Base-by-base conservation (phyloP, 106 monocot species). In the Xerophyta viscosa region DNA sequence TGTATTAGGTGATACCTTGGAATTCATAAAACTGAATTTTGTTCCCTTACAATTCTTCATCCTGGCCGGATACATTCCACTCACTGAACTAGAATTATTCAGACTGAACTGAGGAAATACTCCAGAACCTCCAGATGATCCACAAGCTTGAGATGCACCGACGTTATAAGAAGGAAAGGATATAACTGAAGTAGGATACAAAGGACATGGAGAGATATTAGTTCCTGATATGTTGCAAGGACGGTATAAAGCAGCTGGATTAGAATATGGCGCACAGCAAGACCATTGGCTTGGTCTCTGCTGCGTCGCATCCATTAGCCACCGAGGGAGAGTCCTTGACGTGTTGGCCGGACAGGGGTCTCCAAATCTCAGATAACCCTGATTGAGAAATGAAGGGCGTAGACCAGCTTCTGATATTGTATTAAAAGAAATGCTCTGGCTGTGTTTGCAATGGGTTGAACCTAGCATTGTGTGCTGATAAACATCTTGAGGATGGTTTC, bases 251-350 rank as follows among this genome's bases (percentile, higher is more conserved):
- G 26, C 13, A 60, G 54, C 20, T 24, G 60, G 48, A 14, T 65
- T 43, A 41, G 48, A 37, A 46, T 52, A 68, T 47, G 50, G 24
- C 24, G 30, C 27, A 46, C 56, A 31, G 23, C 37, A 47, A 21
- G 54, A 39, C 27, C 46, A 46, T 31, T 52, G 46, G 20, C 11
- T 45, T 7, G 36, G 69, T 20, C 29, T 60, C 14, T 69, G 58
- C 26, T 41, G 33, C 12, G 54, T n/a, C n/a, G 68, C 50, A 41
- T 77, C 61, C 20, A 66, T 12, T 15, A 57, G 29, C 69, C 82
- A 73, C 27, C 65, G 67, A 24, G 63, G 81, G 29, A 75, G 24
- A 29, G 23, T 43, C 21, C 41, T 33, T 17, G 56, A 56, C 46
- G 71, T 54, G 25, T 21, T 67, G 28, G 15, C 55, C 12, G 27